Percentiles rank a stretch among this genome's conserved stretches.
These are phyloP conservation scores for Ophiosphaerella korrae DNA, from an alignment of 2,329 filamentous ascomycete genomes.

Conservation along the genomic window DNA sequence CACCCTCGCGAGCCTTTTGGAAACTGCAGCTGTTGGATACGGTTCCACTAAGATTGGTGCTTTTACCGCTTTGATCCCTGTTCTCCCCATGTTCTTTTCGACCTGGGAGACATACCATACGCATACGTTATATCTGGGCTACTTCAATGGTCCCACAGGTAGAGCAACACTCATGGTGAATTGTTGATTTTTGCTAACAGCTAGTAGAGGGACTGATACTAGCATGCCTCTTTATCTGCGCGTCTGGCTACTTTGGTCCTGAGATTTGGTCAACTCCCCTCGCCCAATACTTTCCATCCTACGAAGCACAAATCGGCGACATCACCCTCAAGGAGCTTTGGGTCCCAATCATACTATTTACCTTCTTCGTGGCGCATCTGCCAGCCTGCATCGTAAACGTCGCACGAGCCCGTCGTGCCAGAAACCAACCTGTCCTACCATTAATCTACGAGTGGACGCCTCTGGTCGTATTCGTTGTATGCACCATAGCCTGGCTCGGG, in stretches of 20 bases:
- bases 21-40: slow-evolving; percentile 91
- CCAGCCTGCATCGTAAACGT: slow-evolving; percentile 92
- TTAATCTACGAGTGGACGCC: slow-evolving; percentile 94
- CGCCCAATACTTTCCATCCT: slow-evolving; percentile 55
- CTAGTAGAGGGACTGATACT: slow-evolving; percentile 80
- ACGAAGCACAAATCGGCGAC: slow-evolving; percentile 65
- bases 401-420: slow-evolving; percentile 71
- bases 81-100: slow-evolving; percentile 98
- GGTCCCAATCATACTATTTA: slow-evolving; percentile 64
- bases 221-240: slow-evolving; percentile 81
- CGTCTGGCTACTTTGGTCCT: slow-evolving; percentile 86
- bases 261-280: slow-evolving; percentile 83
- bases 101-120: slow-evolving; percentile 54
- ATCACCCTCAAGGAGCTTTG: slow-evolving; percentile 86
- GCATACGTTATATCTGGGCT: slow-evolving; percentile 75
- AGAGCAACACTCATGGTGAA: slow-evolving; percentile 2
- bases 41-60: slow-evolving; percentile 83
- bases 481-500: slow-evolving; percentile 82
- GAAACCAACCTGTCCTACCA: slow-evolving; percentile 75
- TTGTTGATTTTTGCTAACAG: slow-evolving; percentile 14
- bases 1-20: slow-evolving; percentile 86
- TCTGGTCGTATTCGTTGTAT: slow-evolving; percentile 78
- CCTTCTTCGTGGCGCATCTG: slow-evolving; percentile 67
- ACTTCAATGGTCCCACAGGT: slow-evolving; percentile 91
- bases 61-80: slow-evolving; percentile 89